phyloP scores from a whole-genome alignment of 1,284 basidiomycete species.

The Pseudozyma sp. region DNA sequence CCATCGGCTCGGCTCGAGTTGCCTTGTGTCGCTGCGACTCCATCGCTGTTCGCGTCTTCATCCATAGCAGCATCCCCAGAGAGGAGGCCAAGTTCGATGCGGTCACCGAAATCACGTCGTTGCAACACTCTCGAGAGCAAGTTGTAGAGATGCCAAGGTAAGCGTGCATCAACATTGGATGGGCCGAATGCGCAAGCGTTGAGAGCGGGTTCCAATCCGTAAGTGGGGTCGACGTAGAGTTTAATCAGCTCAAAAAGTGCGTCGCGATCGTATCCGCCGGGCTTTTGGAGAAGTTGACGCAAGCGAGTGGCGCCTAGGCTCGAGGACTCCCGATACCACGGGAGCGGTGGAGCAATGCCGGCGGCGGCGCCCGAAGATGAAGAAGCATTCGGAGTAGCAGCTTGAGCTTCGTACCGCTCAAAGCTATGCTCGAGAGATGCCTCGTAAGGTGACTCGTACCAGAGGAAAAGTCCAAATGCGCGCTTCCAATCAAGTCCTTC shows the following conservation, averaged over 20 bases:
- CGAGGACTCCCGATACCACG: constrained; percentile 58
- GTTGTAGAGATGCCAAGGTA: constrained; percentile 94
- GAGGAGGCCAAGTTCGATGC: constrained; percentile 70
- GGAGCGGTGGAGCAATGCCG: constrained; percentile 67
- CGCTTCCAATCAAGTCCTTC: constrained; percentile 93
- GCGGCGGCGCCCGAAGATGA: constrained; percentile 30
- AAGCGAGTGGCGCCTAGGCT: constrained; percentile 52
- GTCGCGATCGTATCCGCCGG: constrained; percentile 72
- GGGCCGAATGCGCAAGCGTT: constrained; percentile 80
- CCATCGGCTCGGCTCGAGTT: constrained; percentile 79
- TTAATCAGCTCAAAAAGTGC: constrained; percentile 85
- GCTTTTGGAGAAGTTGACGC: constrained; percentile 50
- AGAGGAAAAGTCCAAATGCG: constrained; percentile 88
- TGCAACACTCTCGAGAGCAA: constrained; percentile 85
- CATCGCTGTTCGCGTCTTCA: constrained; percentile 57
- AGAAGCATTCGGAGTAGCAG: constrained; percentile 45
- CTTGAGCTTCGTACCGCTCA: constrained; percentile 74
- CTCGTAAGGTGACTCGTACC: constrained; percentile 85
- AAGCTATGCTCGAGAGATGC: constrained; percentile 80
- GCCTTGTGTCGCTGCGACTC: constrained; percentile 25
- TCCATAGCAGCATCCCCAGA: constrained; percentile 67
- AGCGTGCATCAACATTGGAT: constrained; percentile 81
- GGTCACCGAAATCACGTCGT: constrained; percentile 85
- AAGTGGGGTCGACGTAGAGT: constrained; percentile 75
- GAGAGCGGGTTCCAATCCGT: constrained; percentile 72